Evolutionary conservation across 208 protist species (phyloP), one percentile per base, ranked within the genome.

Genomic region (Trypanosoma vivax): DNA sequence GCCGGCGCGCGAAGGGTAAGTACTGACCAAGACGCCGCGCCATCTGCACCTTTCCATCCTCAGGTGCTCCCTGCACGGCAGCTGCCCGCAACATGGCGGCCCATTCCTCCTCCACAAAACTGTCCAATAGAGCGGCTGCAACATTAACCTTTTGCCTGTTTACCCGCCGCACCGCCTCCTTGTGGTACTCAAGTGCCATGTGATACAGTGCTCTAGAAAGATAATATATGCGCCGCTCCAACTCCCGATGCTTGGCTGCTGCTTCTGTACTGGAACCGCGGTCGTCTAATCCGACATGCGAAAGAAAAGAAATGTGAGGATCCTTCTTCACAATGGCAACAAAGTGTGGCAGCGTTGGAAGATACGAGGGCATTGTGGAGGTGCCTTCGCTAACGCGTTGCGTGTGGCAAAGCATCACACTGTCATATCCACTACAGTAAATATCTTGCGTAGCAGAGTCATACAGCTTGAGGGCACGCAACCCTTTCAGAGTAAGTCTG

Each of bases 71-170:
- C 24, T 25, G 35, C 31, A 27, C 27, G 2, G 59, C 55, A 28
- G 23, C 39, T 13, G 48, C 34, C 1, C 23, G 27, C 0, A 76
- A 55, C 33, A 77, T 47, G 4, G 29, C 48, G 46, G 33, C 52
- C 61, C 62, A 68, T 49, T 83, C 60, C 34, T 34, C 10, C 18
- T 63, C 30, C 14, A 89, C 73, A 52, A 88, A 89, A 34, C 38
- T 53, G 43, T 93, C 86, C 16, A 93, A 66, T 28, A 89, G 61
- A 28, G 80, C 50, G 2, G 82, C 82, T 4, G 82, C 79, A 13
- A 93, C 79, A 29, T 76, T 70, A 28, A 86, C 77, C 66, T 90
- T 90, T 47, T 93, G 86, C 14, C 55, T 69, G 41, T 89, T 83
- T n/a, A 90, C 65, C 10, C 82, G 72, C 18, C 86, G 68, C 11